Evolutionary conservation across 164 flowering plant genomes (phyloP).

Genomic region (Magnolia officinalis): DNA sequence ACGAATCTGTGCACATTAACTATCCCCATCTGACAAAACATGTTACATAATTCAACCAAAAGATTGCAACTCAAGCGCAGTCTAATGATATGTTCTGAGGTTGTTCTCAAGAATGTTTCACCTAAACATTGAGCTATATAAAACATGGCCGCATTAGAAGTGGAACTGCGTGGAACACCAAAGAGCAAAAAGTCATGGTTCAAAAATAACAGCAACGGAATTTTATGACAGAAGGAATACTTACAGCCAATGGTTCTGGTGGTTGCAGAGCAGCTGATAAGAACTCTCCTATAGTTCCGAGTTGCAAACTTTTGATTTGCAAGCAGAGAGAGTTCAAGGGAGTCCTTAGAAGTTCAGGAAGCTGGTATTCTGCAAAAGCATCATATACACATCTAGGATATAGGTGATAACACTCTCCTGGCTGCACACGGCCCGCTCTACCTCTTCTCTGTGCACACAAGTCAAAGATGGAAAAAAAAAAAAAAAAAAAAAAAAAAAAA

Average conservation of each 20-base stretch:
- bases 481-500: no score
- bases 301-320: constrained; percentile 95
- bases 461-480: constrained; percentile 2
- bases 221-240: constrained; percentile 19
- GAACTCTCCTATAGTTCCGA: constrained; percentile 85
- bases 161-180: neutral
- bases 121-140: neutral
- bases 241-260: constrained; percentile 87
- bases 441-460: constrained; percentile 78
- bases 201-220: neutral
- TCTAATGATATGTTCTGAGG: no score
- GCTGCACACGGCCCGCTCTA: constrained; percentile 98
- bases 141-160: neutral
- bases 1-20: no score
- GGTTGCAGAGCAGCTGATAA: constrained; percentile 94
- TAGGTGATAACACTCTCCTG: constrained; percentile 96
- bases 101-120: no score
- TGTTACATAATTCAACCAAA: no score
- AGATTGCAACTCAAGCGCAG: no score
- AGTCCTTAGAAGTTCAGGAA: constrained; percentile 96
- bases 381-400: constrained; percentile 93
- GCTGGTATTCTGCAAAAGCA: constrained; percentile 97
- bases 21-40: no score
- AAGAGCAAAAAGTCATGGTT: neutral
- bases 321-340: constrained; percentile 98